A percentile compares a stretch with the other conserved stretches of the same genome.
phyloP scores from a whole-genome alignment of 2,329 filamentous ascomycete genomes.

The Alternaria postmessia region DNA sequence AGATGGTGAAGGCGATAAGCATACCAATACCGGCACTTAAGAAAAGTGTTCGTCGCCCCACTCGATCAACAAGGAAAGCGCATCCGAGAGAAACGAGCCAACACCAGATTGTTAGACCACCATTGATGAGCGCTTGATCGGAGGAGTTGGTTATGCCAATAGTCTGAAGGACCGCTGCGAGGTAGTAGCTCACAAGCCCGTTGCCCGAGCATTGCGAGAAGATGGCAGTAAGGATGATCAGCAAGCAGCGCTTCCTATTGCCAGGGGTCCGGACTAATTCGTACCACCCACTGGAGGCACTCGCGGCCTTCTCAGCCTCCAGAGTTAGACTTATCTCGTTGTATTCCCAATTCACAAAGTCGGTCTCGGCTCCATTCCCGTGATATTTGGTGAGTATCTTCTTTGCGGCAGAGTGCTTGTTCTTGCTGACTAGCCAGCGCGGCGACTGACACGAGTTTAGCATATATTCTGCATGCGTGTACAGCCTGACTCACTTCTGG shows the following conservation, averaged over 20 bases:
- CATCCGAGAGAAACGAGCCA: conserved; percentile 60
- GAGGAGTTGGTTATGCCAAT: conserved; percentile 29
- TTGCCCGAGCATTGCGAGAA: conserved; percentile 29
- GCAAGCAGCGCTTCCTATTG: conserved; percentile 25
- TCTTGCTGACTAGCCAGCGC: conserved; percentile 20
- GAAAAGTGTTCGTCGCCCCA: conserved; percentile 45
- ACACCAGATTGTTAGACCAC: conserved; percentile 67
- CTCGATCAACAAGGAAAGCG: conserved; percentile 41
- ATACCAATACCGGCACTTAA: conserved; percentile 44
- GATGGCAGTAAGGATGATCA: conserved; percentile 23
- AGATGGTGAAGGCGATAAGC: conserved; percentile 44
- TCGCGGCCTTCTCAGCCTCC: conserved; percentile 19
- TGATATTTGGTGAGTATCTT: conserved; percentile 23
- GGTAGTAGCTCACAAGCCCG: conserved; percentile 24
- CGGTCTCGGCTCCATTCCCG: conserved; percentile 19
- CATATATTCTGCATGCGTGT: conserved; percentile 64
- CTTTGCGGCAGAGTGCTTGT: conserved; percentile 14
- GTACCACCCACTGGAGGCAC: conserved; percentile 17
- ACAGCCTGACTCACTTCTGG: neutral
- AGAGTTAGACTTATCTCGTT: conserved; percentile 18
- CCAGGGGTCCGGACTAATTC: conserved; percentile 24
- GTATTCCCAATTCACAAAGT: conserved; percentile 27
- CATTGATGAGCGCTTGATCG: conserved; percentile 55
- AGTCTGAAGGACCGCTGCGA: conserved; percentile 21
- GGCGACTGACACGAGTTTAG: conserved; percentile 66